Percentiles rank a stretch among this genome's conserved stretches.
Evolutionary conservation across 495 filamentous ascomycete genomes (phyloP).

Genomic region (Neurospora sp.): DNA sequence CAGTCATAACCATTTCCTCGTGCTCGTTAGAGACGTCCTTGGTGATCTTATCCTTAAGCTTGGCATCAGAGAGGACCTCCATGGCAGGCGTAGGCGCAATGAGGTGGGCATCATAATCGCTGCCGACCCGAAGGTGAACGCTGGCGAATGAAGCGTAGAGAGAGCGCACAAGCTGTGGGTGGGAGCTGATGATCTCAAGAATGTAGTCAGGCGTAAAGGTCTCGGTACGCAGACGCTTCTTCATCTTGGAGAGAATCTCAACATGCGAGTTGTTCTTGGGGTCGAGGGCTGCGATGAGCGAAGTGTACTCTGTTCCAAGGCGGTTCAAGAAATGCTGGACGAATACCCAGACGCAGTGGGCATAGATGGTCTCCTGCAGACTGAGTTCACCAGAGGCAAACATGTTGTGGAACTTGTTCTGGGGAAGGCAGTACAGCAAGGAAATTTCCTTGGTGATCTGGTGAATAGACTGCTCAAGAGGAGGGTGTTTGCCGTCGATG

Average conservation of each 20-base stretch:
- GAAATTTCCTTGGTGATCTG: conserved; percentile 99
- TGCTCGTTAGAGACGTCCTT: conserved; percentile 83
- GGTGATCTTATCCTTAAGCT: conserved; percentile 72
- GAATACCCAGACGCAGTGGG: conserved; percentile 94
- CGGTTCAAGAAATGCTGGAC: conserved; percentile 96
- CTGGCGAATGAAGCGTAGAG: conserved; percentile 89
- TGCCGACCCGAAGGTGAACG: conserved; percentile 72
- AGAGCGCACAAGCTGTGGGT: conserved; percentile 78
- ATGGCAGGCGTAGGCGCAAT: conserved; percentile 56
- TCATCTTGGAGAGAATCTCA: conserved; percentile 89
- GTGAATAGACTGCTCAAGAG: conserved; percentile 88
- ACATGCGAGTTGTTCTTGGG: conserved; percentile 63
- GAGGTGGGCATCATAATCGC: conserved; percentile 62
- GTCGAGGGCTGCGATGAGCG: conserved; percentile 74
- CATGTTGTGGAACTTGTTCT: conserved; percentile 84
- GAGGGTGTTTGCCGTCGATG: conserved; percentile 36
- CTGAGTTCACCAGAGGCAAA: conserved; percentile 85
- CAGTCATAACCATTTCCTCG: conserved; percentile 93
- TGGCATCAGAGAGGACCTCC: conserved; percentile 68
- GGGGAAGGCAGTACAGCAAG: conserved; percentile 92
- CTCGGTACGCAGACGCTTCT: conserved; percentile 87
- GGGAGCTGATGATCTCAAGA: conserved; percentile 86
- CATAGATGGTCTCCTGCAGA: conserved; percentile 93
- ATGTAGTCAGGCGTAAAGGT: conserved; percentile 98
- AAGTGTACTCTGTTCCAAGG: conserved; percentile 82